Conservation (phyloP, 208 protist species). For the Tetramitus jugosus region DNA sequence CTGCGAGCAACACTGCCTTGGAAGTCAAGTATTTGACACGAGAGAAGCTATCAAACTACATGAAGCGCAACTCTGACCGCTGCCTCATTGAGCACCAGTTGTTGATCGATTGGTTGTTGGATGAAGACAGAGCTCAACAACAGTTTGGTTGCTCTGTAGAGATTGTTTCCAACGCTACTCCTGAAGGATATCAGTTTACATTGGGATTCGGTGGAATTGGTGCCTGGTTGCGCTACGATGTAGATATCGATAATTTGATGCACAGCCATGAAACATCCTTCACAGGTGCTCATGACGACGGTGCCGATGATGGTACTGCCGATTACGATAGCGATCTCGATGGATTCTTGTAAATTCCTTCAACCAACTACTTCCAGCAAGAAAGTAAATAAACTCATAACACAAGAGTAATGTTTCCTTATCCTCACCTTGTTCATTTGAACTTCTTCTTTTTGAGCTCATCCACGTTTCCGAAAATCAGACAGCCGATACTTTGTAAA, state of each 20-base stretch:
- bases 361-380: no score
- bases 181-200: slow-evolving; percentile 95
- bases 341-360: no score
- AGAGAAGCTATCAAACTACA: neutral
- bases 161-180: slow-evolving; percentile 70
- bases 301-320: no score
- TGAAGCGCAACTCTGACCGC: slow-evolving; percentile 38
- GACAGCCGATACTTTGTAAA: no score
- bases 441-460: no score
- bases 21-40: neutral
- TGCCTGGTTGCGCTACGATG: slow-evolving; percentile 53
- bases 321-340: no score
- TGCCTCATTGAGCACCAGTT: slow-evolving; percentile 50
- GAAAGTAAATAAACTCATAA: no score
- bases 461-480: no score
- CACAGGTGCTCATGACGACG: no score
- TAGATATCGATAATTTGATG: no score
- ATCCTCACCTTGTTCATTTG: no score
- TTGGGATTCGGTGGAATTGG: slow-evolving; percentile 95
- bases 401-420: no score
- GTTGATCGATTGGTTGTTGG: slow-evolving; percentile 53
- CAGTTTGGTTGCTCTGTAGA: slow-evolving; percentile 62
- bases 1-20: neutral
- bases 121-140: neutral
- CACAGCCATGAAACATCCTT: neutral